These are phyloP conservation scores for Nakazawaea wyomingensis DNA, from an alignment of 805 yeast species.

Conservation along the genomic window DNA sequence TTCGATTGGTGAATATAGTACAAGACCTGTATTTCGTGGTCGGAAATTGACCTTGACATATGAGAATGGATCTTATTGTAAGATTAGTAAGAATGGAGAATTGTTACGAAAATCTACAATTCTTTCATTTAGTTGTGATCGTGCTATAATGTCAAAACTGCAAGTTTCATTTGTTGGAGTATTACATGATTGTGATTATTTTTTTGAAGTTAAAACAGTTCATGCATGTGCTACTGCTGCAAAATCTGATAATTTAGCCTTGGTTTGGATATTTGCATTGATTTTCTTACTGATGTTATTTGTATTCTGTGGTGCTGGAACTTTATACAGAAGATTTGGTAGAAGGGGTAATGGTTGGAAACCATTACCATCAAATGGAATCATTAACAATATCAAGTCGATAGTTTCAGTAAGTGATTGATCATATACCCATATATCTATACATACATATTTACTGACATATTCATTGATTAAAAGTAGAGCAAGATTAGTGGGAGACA, in stretches of 20 bases:
- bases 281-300: slow-evolving; percentile 38
- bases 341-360: slow-evolving; percentile 32
- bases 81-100: slow-evolving; percentile 38
- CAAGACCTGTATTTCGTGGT: slow-evolving; percentile 65
- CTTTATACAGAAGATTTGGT: slow-evolving; percentile 28
- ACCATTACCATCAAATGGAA: slow-evolving; percentile 23
- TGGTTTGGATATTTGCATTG: slow-evolving; percentile 58
- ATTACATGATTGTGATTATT: slow-evolving; percentile 70
- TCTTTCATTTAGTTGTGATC: slow-evolving; percentile 72
- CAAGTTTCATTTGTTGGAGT: slow-evolving; percentile 66
- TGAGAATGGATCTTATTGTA: slow-evolving; percentile 60
- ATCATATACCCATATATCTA: too few species aligned
- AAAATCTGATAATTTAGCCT: slow-evolving; percentile 56
- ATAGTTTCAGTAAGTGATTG: slow-evolving; percentile 12
- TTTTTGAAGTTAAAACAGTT: slow-evolving; percentile 78
- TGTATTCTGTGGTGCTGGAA: slow-evolving; percentile 40
- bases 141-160: slow-evolving; percentile 63
- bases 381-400: slow-evolving; percentile 10
- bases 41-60: slow-evolving; percentile 67
- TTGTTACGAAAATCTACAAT: slow-evolving; percentile 56
- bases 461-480: too few species aligned
- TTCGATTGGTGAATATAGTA: slow-evolving; percentile 59
- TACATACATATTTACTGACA: not conserved
- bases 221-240: slow-evolving; percentile 84
- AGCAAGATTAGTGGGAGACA: too few species aligned